Evolutionary conservation across 805 yeast genomes (phyloP).

Genomic region (Metschnikowia colocasiae): DNA sequence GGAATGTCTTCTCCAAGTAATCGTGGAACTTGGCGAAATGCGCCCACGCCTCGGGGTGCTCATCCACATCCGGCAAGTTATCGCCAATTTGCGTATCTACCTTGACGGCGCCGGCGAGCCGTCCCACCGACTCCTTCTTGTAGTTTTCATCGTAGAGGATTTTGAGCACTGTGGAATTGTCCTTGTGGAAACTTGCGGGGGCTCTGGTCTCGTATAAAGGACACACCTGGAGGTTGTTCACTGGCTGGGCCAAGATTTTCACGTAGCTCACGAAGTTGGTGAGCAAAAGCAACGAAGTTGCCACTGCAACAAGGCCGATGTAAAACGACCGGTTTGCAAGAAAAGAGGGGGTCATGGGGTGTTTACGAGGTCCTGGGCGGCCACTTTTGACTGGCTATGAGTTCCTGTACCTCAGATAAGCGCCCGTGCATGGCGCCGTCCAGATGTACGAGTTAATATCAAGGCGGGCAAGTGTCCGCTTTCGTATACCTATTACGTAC

Average conservation of each 20-base stretch:
- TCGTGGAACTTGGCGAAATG: constrained; percentile 20
- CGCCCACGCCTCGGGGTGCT: constrained; percentile 50
- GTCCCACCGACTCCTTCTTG: constrained; percentile 35
- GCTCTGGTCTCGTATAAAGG: constrained; percentile 15
- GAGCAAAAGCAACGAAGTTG: constrained; percentile 6
- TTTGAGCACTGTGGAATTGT: constrained; percentile 28
- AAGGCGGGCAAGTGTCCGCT: no score
- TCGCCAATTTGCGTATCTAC: constrained; percentile 66
- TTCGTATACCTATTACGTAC: no score
- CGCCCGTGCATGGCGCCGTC: neutral
- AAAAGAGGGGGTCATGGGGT: neutral
- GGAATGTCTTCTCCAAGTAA: constrained; percentile 15
- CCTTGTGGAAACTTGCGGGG: constrained; percentile 22
- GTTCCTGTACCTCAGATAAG: neutral
- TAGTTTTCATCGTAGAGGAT: constrained; percentile 34
- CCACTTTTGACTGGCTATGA: neutral
- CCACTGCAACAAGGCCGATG: neutral
- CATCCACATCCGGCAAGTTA: constrained; percentile 39
- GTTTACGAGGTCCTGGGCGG: neutral
- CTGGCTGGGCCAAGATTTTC: constrained; percentile 11
- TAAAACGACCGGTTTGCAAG: neutral
- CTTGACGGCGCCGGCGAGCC: constrained; percentile 55
- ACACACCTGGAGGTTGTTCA: constrained; percentile 8
- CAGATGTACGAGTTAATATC: no score
- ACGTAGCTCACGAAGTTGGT: constrained; percentile 11